phyloP scores from a whole-genome alignment of 352 stramenopile genomes.

The Thraustochytrium striatum region DNA sequence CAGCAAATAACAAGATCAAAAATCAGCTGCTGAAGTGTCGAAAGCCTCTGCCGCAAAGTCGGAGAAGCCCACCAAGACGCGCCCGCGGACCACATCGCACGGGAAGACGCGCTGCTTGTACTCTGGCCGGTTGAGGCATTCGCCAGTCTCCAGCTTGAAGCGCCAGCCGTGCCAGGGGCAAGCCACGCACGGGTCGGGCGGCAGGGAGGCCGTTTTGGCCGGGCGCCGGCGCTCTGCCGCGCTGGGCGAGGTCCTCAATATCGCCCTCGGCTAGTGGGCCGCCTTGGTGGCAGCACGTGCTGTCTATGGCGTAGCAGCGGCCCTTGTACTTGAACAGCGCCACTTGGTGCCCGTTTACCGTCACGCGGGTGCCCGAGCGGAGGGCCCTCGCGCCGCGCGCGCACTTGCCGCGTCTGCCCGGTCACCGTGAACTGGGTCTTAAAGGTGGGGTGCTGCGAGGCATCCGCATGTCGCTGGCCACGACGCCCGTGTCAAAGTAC shows the following conservation, averaged over 20 bases:
- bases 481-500: constrained; percentile 28
- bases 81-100: not conserved
- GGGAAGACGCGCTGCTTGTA: constrained; percentile 8
- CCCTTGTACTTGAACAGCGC: constrained; percentile 46
- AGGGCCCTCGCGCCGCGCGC: constrained; percentile 10
- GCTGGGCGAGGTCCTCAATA: constrained; percentile 16
- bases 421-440: constrained; percentile 39
- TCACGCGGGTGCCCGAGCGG: not conserved
- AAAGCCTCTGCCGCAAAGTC: not conserved
- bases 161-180: constrained; percentile 43
- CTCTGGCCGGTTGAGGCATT: constrained; percentile 21
- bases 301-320: constrained; percentile 29
- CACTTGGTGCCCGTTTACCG: not conserved
- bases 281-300: constrained; percentile 31
- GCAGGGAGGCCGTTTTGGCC: not conserved
- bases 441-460: not conserved
- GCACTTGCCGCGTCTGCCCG: constrained; percentile 6
- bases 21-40: not conserved
- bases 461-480: not conserved
- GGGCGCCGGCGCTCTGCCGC: not conserved
- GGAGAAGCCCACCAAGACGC: constrained; percentile 11
- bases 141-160: constrained; percentile 5
- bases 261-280: constrained; percentile 25
- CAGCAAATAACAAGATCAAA: too few species aligned
- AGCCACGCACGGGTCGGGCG: not conserved